Conservation (phyloP, 2,329 filamentous ascomycete species). For the Xylaria sp. region DNA sequence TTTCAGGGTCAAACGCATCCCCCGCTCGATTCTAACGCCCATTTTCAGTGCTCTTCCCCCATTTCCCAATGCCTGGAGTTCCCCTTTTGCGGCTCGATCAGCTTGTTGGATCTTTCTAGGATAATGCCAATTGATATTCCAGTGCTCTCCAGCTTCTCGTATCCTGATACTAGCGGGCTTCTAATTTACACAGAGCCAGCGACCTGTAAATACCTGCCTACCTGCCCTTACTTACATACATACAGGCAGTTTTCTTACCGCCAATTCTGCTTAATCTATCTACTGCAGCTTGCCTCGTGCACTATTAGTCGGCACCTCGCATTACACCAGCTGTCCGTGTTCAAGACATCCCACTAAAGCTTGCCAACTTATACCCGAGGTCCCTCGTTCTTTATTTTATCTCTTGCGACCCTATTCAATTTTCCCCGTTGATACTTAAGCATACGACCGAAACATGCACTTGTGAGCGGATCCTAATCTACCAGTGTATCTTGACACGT, state of each 20-base stretch:
- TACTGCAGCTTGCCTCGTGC: neutral
- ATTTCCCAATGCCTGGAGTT: slow-evolving; percentile 26
- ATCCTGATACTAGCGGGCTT: neutral
- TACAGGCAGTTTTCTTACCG: neutral
- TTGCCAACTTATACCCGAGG: neutral
- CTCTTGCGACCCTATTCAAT: neutral
- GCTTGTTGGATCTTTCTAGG: slow-evolving; percentile 7
- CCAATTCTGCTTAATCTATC: neutral
- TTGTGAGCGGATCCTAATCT: neutral
- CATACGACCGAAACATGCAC: neutral
- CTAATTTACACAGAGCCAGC: neutral
- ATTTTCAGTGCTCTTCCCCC: slow-evolving; percentile 38
- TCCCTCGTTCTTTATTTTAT: neutral
- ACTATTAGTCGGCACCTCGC: neutral
- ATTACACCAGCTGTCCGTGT: neutral
- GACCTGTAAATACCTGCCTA: neutral
- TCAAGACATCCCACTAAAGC: slow-evolving; percentile 1
- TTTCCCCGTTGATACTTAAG: neutral
- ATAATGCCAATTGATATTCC: neutral
- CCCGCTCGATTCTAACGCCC: slow-evolving; percentile 35
- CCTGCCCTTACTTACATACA: neutral
- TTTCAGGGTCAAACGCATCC: slow-evolving; percentile 49
- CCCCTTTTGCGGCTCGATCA: slow-evolving; percentile 3
- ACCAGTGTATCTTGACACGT: neutral
- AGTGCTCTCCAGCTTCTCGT: neutral